Base-by-base conservation (phyloP, 176 grass and related monocot species). In the Saccharum spontaneum region DNA sequence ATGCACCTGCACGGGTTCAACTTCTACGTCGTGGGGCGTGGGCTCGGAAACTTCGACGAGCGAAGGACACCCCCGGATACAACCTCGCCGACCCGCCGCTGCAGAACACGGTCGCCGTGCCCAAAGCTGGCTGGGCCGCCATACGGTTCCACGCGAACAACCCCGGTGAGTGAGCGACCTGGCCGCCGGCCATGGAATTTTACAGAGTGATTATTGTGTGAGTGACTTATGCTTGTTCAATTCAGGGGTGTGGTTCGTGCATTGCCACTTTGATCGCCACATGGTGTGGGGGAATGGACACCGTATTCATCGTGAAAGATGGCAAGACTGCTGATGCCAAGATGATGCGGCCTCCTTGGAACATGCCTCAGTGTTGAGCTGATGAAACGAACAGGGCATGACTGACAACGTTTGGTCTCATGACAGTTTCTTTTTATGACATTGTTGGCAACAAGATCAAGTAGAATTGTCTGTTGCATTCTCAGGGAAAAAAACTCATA, bases 231-330 rank as follows among this genome's bases (percentile, higher is more conserved):
- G 34, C 34, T 36, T 36, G 34, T 36, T 36, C 34, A 36, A 36
- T 36, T 36, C 34, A 36, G 34, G 3, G 34, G 91, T 92, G 57
- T 97, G 91, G 87, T 91, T 91, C 48, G 86, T 97, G 91, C 94
- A 97, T 61, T 97, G 94, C 13, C 94, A 93, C 69, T 97, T 87
- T 7, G 91, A 93, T 48, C 86, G 87, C 9, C 91, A 97, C 72
- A 64, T 41, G 6, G 43, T 85, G 7, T 96, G 94, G 94, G 94
- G 91, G 94, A 20, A 96, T 96, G 94, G 73, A 89, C 8, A 91
- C 86, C 0, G 90, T 93, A 8, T 95, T 95, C 40, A 91, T 93
- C 7, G 91, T 92, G 37, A 95, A 95, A 54, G 86, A 95, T 55
- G 90, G 91, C 48, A 79, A 89, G n/a, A 14, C 39, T 3, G 37